Evolutionary conservation across 371 early-diverging fungal genomes (phyloP), one percentile per base, ranked within the genome.

Genomic region (Globomyces sp.): DNA sequence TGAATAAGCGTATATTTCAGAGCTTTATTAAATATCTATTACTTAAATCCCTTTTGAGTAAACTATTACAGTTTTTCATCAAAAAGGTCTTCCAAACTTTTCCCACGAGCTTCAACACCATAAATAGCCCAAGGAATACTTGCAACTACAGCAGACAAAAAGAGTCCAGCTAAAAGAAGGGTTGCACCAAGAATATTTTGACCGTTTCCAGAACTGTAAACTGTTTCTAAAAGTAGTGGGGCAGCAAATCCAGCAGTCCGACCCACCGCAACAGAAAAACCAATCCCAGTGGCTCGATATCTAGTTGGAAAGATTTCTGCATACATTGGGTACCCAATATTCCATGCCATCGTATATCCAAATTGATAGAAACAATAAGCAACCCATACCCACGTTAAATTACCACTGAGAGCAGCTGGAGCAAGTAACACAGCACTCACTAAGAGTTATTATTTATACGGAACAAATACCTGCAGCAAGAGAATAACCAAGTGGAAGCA

Each of bases 241-340:
- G 55, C 55, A 55, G 40, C 36, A 39, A 55, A 55, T 0, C 51
- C 55, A 5, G 5, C 55, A 34, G 40, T 55, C 40, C 55, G 36
- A 39, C 55, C 55, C 1, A 55, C 55, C 36, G 55, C 55, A 37
- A 55, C 55, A 9, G 55, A 36, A 39, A 55, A 55, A 8, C 55
- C 55, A 37, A 55, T 55, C 6, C 55, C 55, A 37, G 55, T 39
- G 4, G 55, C 40, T 39, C 55, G 5, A n/a, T 55, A 55, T 39
- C 40, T 55, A 4, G 55, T 39, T 1, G 55, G 55, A 40, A 55
- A 55, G 4, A 55, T 55, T 55, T 55, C 55, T 8, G 55, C 36
- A n/a, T 39, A 55, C 55, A 55, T 55, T 37, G 55, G 55, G 55
- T 39, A 51, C 34, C 24, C 36, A 55, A 40, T 55, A 39, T 55